A percentile compares a stretch with the other conserved stretches of the same genome.
These are phyloP conservation scores for Picocystis sp. DNA, from an alignment of 163 green algal genomes.

Conservation along the genomic window DNA sequence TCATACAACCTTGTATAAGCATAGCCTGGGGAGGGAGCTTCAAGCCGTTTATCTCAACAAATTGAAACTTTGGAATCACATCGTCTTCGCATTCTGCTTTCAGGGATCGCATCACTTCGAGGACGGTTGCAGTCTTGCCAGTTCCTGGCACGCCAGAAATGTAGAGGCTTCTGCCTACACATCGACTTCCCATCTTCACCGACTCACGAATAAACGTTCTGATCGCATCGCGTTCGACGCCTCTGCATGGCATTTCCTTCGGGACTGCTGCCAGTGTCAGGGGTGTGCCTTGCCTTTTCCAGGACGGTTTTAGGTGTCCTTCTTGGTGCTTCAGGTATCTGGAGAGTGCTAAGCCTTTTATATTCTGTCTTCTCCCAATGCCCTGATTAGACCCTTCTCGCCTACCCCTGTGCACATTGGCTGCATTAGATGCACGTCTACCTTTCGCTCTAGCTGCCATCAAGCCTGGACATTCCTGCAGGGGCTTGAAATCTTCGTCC, in stretches of 20 bases:
- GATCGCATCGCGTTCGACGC: conserved; percentile 39
- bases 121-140: conserved; percentile 83
- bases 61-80: conserved; percentile 45
- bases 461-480: too few species aligned
- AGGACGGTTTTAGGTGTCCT: conserved; percentile 8
- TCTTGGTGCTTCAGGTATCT: neutral
- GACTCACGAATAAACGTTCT: conserved; percentile 27
- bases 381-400: conserved; percentile 1
- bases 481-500: conserved; percentile 3
- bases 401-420: neutral
- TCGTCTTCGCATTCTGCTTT: conserved; percentile 14
- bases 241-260: conserved; percentile 16
- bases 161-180: conserved; percentile 63
- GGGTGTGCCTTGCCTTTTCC: conserved; percentile 10
- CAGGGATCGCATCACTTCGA: conserved; percentile 50
- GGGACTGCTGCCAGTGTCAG: conserved; percentile 14
- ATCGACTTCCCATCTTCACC: neutral
- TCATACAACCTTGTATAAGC: conserved; percentile 73
- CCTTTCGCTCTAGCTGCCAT: neutral
- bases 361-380: conserved; percentile 1
- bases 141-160: conserved; percentile 79
- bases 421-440: conserved; percentile 1
- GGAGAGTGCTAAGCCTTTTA: neutral
- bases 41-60: conserved; percentile 86
- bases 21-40: conserved; percentile 69